Base-by-base conservation (phyloP, 345 rosid species). In the Citrus maxima region DNA sequence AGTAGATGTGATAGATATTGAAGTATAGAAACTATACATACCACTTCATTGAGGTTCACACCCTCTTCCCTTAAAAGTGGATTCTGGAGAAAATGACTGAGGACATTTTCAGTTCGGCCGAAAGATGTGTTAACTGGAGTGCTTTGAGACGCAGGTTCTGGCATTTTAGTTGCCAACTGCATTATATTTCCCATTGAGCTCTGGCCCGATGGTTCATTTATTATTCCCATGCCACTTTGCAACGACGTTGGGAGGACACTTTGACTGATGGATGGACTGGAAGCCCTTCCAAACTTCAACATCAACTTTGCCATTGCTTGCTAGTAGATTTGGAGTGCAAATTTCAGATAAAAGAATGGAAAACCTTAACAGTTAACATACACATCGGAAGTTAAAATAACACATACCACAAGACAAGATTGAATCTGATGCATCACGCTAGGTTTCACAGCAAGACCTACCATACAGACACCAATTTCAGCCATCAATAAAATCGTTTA, bases 391-490 rank as follows among this genome's bases (percentile, higher is more conserved):
- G 27, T 69, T 24, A 73, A 60, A 75, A 32, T 35, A 7, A 77
- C 68, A 75, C 89, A 78, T 87, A 91, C 99, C 69, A 89, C 32
- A 79, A 84, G 59, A 82, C 78, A 80, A 70, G 88, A 83, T 80
- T 96, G 97, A n/a, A 91, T 75, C 86, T 90, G 91, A 67, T 89
- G 84, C 83, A 93, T 62, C 69, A 88, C 92, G 67, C 95, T 88
- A 72, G 98, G 97, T 85, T 94, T 96, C 85, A 93, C 85, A 55
- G 97, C 97, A 40, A 96, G 83, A 67, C 99, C 98, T 94, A 91
- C 77, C 70, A 88, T 6, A 69, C 27, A 67, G 76, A 55, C 19
- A 34, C 37, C 10, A 70, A 72, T 6, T 68, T 76, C 61, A 69
- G 72, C 73, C 3, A 63, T 54, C 42, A 67, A 21, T 6, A 14